Percentiles rank a stretch among this genome's conserved stretches.
phyloP scores from a whole-genome alignment of 148 eudicot genomes.

The Chenopodium formosanum region DNA sequence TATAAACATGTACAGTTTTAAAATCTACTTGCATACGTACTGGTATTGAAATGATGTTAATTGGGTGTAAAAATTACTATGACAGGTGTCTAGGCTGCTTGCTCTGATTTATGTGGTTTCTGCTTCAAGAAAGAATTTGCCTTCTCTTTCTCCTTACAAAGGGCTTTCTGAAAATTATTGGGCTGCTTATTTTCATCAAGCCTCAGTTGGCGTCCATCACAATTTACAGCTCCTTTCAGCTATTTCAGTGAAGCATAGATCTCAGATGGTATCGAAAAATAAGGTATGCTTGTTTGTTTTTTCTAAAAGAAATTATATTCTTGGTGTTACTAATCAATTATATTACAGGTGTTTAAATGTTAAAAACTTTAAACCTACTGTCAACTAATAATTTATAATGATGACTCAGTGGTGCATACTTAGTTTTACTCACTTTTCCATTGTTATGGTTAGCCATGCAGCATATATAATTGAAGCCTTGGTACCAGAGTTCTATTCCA shows the following conservation, averaged over 20 bases:
- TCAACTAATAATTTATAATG: background rate
- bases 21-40: background rate
- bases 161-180: conserved; percentile 49
- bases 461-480: background rate
- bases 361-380: no score
- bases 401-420: no score
- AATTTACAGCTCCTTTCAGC: conserved; percentile 51
- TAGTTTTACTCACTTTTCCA: no score
- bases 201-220: conserved; percentile 68
- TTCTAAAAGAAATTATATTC: no score
- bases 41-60: no score
- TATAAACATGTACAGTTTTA: no score
- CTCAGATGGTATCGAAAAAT: conserved; percentile 21
- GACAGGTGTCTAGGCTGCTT: conserved; percentile 82
- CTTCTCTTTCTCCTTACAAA: conserved; percentile 33
- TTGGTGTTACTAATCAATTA: background rate
- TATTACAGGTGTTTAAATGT: background rate
- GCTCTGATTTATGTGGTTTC: conserved; percentile 59
- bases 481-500: no score
- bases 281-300: conserved; percentile 42
- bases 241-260: conserved; percentile 32
- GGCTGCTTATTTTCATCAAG: conserved; percentile 93
- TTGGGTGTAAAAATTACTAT: conserved; percentile 12
- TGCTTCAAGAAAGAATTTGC: conserved; percentile 36
- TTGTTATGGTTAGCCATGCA: no score